Percentiles rank a stretch among this genome's conserved stretches.
These are phyloP conservation scores for Colletotrichum scovillei DNA, from an alignment of 2,329 filamentous ascomycete species.

Conservation along the genomic window DNA sequence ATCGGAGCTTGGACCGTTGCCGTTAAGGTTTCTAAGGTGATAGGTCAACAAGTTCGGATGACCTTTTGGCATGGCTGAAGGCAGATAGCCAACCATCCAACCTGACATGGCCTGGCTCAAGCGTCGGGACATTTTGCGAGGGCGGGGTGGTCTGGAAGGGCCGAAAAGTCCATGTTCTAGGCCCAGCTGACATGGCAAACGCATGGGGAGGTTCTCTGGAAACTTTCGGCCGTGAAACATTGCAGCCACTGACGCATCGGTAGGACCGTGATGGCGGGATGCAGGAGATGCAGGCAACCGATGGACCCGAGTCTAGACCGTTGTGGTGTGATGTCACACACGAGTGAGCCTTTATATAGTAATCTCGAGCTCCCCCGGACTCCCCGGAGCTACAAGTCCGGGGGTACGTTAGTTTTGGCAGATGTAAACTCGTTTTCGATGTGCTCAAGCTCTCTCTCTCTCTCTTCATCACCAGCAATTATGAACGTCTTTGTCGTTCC, in stretches of 20 bases:
- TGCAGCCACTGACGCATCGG: constrained; percentile 26
- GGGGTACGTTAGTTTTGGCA: neutral
- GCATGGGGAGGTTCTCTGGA: neutral
- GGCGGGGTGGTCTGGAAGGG: neutral
- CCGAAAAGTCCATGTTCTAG: neutral
- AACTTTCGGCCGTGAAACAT: constrained; percentile 25
- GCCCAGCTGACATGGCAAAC: constrained; percentile 5
- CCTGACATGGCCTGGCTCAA: neutral
- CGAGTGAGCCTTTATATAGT: neutral
- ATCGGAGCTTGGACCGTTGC: neutral
- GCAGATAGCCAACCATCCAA: neutral
- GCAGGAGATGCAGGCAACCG: neutral
- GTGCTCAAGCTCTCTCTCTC: neutral
- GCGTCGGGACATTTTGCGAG: neutral
- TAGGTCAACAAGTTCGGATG: constrained; percentile 3
- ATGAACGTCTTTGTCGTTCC: constrained; percentile 48
- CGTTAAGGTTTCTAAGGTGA: neutral
- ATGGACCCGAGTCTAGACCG: constrained; percentile 1
- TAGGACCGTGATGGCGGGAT: constrained; percentile 13
- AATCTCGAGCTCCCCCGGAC: neutral
- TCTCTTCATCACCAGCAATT: neutral
- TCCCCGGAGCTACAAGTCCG: neutral
- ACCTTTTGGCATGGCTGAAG: neutral
- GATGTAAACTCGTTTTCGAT: neutral
- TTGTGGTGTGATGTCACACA: constrained; percentile 10